These are phyloP conservation scores for Debaryomyces tyrocola DNA, from an alignment of 805 yeast genomes.

Conservation along the genomic window DNA sequence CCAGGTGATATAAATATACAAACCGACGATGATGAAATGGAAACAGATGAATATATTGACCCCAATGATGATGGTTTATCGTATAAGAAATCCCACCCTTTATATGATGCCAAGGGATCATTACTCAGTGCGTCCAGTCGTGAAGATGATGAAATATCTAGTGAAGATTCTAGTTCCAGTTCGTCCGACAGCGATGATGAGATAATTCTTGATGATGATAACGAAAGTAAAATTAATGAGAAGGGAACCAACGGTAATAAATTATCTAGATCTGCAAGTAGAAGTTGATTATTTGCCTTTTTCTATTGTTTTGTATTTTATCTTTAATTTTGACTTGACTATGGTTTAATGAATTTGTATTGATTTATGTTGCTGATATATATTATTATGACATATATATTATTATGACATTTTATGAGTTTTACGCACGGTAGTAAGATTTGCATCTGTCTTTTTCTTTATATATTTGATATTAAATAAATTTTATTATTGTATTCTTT, in stretches of 20 bases:
- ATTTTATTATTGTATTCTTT: background rate
- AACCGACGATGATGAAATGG: constrained; percentile 28
- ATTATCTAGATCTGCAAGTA: constrained; percentile 42
- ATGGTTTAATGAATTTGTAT: background rate
- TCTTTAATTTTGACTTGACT: background rate
- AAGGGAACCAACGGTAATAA: constrained; percentile 18
- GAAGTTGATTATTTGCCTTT: constrained; percentile 21
- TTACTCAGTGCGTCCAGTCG: constrained; percentile 12
- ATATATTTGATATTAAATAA: background rate
- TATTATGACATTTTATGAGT: background rate
- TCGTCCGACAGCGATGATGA: constrained; percentile 33
- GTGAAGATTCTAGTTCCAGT: constrained; percentile 32
- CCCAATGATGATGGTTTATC: constrained; percentile 83
- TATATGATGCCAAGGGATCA: constrained; percentile 48
- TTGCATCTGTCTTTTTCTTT: background rate
- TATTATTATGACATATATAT: background rate
- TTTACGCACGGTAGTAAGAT: no score
- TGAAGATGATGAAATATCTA: constrained; percentile 23
- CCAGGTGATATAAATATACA: constrained; percentile 26
- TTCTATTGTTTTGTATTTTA: background rate
- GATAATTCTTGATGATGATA: constrained; percentile 17
- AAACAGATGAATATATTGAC: constrained; percentile 71
- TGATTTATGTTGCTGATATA: background rate
- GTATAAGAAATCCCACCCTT: constrained; percentile 62
- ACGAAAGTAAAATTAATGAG: constrained; percentile 16